Percentiles rank a stretch among this genome's conserved stretches.
Evolutionary conservation across 164 flowering plant species (phyloP).

Genomic region (Annona squamosa): DNA sequence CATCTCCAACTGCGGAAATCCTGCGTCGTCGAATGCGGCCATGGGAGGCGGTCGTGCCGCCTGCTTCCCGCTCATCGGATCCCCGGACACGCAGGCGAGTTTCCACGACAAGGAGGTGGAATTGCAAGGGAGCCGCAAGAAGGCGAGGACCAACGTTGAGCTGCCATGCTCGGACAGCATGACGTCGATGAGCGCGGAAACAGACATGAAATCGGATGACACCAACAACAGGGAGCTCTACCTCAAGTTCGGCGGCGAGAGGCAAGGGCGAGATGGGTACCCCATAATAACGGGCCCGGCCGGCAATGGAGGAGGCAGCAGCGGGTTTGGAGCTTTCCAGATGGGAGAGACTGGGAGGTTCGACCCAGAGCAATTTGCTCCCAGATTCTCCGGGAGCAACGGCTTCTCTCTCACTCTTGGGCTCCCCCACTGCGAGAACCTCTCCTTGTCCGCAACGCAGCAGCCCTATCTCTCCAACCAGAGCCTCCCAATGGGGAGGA

Average conservation of each 20-base stretch:
- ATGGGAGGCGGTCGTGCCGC: constrained; percentile 26
- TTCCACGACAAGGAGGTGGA: constrained; percentile 34
- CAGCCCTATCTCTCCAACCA: constrained; percentile 56
- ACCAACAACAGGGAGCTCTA: constrained; percentile 25
- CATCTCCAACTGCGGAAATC: constrained; percentile 22
- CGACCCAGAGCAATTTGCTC: constrained; percentile 50
- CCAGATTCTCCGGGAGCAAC: constrained; percentile 52
- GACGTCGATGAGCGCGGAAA: constrained; percentile 25
- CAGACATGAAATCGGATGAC: constrained; percentile 38
- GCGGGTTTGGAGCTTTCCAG: constrained; percentile 61
- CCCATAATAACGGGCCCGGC: constrained; percentile 41
- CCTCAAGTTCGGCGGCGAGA: constrained; percentile 46
- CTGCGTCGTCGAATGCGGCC: constrained; percentile 28
- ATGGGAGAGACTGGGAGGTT: constrained; percentile 65
- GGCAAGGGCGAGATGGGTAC: constrained; percentile 53
- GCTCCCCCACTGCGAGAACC: constrained; percentile 69
- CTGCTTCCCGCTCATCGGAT: constrained; percentile 53
- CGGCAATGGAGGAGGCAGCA: constrained; percentile 22
- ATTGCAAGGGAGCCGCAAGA: constrained; percentile 57
- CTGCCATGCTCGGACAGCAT: constrained; percentile 29
- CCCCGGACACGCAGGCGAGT: constrained; percentile 29
- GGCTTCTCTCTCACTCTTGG: constrained; percentile 87
- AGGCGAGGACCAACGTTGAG: constrained; percentile 33
- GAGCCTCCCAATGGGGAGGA: constrained; percentile 56
- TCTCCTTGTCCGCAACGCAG: constrained; percentile 54